Conservation (phyloP, 805 yeast genomes). For the Candida broadrunensis region DNA sequence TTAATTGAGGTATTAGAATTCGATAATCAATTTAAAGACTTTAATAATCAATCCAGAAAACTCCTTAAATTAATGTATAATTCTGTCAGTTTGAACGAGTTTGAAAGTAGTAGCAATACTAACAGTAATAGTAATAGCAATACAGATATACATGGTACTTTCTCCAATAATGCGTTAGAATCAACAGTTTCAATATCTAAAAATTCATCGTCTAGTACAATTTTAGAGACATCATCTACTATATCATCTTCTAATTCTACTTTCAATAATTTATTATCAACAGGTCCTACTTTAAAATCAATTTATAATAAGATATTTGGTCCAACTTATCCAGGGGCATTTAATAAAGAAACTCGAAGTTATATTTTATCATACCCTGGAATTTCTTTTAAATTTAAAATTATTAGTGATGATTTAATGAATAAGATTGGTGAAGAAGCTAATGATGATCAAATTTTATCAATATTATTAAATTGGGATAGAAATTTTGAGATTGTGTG, state of each 20-base stretch:
- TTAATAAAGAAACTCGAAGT: slow-evolving; percentile 17
- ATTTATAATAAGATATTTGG: slow-evolving; percentile 59
- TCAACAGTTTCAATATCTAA: slow-evolving; percentile 8
- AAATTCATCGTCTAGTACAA: slow-evolving; percentile 4
- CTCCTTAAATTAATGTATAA: slow-evolving; percentile 25
- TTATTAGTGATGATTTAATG: slow-evolving; percentile 17
- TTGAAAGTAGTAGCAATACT: slow-evolving; percentile 1
- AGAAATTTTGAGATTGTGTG: slow-evolving; percentile 31
- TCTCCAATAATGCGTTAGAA: background rate
- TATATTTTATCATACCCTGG: slow-evolving; percentile 58
- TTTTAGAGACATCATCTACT: slow-evolving; percentile 3
- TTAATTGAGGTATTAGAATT: slow-evolving; percentile 28
- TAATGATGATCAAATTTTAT: slow-evolving; percentile 21
- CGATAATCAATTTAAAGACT: slow-evolving; percentile 4
- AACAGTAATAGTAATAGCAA: background rate
- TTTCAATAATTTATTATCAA: background rate
- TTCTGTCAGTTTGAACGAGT: slow-evolving; percentile 26
- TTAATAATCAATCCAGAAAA: background rate
- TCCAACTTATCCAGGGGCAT: slow-evolving; percentile 57
- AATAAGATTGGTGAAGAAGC: slow-evolving; percentile 7
- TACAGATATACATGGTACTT: background rate
- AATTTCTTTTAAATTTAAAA: slow-evolving; percentile 46
- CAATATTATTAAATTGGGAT: slow-evolving; percentile 31
- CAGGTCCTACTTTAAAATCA: slow-evolving; percentile 27
- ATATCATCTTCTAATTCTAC: slow-evolving; percentile 4